Conservation (phyloP, 129 eudicot genomes). For the Arctium minus region DNA sequence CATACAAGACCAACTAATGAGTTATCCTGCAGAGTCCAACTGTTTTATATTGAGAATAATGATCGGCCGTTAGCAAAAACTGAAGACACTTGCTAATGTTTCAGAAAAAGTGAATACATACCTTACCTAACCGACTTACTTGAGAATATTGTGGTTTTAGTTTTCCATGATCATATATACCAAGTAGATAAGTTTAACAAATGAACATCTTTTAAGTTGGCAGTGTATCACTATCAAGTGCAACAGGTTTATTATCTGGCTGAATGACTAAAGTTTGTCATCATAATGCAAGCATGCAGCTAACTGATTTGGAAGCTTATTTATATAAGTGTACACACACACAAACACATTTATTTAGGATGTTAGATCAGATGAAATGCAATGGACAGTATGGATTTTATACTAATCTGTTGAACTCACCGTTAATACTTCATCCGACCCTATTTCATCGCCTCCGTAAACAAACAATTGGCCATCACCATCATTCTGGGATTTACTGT, state of each 20-base stretch:
- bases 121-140: neutral
- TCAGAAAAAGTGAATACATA: neutral
- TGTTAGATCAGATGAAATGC: neutral
- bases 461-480: slow-evolving; percentile 67
- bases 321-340: neutral
- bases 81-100: neutral
- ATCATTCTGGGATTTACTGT: slow-evolving; percentile 53
- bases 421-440: slow-evolving; percentile 80
- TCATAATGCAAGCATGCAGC: neutral
- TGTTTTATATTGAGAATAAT: neutral
- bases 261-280: neutral
- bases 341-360: neutral
- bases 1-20: slow-evolving; percentile 13
- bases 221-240: neutral
- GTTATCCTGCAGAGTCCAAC: neutral
- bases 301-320: neutral
- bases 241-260: neutral
- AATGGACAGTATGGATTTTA: neutral
- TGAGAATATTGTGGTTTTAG: neutral
- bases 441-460: slow-evolving; percentile 88
- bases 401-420: slow-evolving; percentile 34
- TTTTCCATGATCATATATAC: neutral
- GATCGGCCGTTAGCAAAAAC: neutral
- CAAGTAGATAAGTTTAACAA: neutral
- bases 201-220: neutral